phyloP scores from a whole-genome alignment of 23 red algal genomes.

The Gracilariopsis chorda region DNA sequence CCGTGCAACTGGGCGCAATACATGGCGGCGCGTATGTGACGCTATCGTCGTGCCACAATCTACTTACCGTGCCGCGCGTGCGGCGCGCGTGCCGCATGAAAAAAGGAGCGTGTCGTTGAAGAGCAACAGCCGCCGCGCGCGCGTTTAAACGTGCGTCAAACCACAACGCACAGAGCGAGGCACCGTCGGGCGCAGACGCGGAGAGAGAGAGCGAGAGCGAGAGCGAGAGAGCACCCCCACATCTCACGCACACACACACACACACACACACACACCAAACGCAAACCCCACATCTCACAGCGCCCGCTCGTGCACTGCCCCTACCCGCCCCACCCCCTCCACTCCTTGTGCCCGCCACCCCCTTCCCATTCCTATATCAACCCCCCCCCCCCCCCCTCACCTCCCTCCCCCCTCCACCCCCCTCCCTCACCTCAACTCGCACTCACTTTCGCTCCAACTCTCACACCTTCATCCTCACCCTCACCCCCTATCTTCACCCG shows the following conservation, averaged over 20 bases:
- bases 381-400: neutral
- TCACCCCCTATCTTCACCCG: neutral
- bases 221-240: too few species aligned
- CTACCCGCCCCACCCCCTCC: neutral
- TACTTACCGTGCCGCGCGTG: neutral
- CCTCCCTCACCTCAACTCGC: neutral
- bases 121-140: too few species aligned
- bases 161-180: too few species aligned
- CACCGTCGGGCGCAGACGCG: too few species aligned
- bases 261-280: too few species aligned
- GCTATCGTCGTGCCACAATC: neutral
- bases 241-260: too few species aligned
- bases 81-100: neutral
- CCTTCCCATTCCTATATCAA: neutral
- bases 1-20: neutral
- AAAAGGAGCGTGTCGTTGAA: neutral
- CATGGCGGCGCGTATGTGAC: neutral
- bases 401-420: neutral
- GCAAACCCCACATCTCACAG: too few species aligned
- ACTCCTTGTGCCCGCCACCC: neutral
- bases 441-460: too few species aligned
- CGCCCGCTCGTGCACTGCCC: too few species aligned
- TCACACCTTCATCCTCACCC: too few species aligned
- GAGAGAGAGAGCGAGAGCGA: too few species aligned
- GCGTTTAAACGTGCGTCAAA: too few species aligned